Conservation (phyloP, 2,329 filamentous ascomycete species). For the Fonsecaea erecta region DNA sequence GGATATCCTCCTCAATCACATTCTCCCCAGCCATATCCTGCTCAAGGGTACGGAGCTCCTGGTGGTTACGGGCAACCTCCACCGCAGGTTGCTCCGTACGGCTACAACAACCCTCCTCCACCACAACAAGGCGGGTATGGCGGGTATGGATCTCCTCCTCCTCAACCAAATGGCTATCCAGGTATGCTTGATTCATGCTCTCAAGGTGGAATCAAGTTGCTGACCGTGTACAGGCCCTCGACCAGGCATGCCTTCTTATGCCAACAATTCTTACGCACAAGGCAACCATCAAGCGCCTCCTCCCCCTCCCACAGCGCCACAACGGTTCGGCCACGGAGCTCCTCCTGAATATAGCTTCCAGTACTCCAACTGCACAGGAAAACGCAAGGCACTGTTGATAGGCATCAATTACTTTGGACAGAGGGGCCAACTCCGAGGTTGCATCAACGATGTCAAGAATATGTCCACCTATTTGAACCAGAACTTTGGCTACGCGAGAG, state of each 20-base stretch:
- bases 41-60: constrained; percentile 31
- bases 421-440: constrained; percentile 85
- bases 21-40: constrained; percentile 41
- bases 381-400: constrained; percentile 85
- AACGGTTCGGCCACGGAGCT: constrained; percentile 79
- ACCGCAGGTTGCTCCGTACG: constrained; percentile 40
- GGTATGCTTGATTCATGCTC: constrained; percentile 40
- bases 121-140: constrained; percentile 44
- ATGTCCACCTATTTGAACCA: constrained; percentile 90
- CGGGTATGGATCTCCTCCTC: constrained; percentile 37
- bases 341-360: constrained; percentile 81
- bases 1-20: constrained; percentile 39
- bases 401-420: constrained; percentile 98
- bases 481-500: constrained; percentile 87
- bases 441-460: constrained; percentile 97
- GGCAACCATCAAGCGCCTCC: constrained; percentile 59
- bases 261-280: constrained; percentile 21
- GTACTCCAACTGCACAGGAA: constrained; percentile 88
- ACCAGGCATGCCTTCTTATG: constrained; percentile 35
- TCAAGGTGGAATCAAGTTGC: neutral
- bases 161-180: constrained; percentile 48
- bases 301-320: constrained; percentile 68
- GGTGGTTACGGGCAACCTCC: constrained; percentile 54
- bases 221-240: constrained; percentile 25
- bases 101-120: constrained; percentile 39